These are phyloP conservation scores for Cardiospermum halicacabum DNA, from an alignment of 345 rosid genomes.

Conservation along the genomic window DNA sequence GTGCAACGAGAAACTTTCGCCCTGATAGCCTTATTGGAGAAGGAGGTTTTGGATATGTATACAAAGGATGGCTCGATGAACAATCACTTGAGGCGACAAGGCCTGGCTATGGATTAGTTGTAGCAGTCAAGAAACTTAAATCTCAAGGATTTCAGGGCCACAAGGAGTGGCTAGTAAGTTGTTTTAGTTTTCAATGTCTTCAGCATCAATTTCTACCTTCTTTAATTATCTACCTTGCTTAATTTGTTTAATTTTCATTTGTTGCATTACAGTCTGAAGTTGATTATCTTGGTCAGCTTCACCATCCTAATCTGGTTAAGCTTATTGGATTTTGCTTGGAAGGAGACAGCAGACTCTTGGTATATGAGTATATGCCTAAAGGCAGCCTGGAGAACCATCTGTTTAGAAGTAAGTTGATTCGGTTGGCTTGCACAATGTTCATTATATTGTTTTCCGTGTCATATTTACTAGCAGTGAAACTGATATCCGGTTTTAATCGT, in stretches of 20 bases:
- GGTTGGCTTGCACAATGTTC: neutral
- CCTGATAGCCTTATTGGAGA: constrained; percentile 64
- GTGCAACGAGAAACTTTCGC: constrained; percentile 63
- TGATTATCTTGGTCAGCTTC: constrained; percentile 62
- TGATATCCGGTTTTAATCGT: constrained; percentile 3
- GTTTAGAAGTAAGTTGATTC: constrained; percentile 50
- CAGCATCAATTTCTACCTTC: neutral
- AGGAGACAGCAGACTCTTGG: constrained; percentile 64
- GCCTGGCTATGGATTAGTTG: constrained; percentile 42
- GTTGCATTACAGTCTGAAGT: constrained; percentile 63
- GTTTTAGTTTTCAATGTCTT: neutral
- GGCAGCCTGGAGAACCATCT: constrained; percentile 80
- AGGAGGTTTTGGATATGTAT: constrained; percentile 90
- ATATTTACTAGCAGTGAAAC: neutral
- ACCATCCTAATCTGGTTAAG: constrained; percentile 74
- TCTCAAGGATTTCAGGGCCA: constrained; percentile 77
- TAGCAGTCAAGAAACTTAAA: constrained; percentile 78
- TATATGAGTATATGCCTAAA: constrained; percentile 74
- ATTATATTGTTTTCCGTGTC: neutral
- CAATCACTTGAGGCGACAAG: constrained; percentile 31
- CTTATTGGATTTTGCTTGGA: constrained; percentile 71
- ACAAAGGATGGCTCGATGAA: constrained; percentile 71
- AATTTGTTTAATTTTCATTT: constrained; percentile 8
- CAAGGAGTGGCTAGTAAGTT: constrained; percentile 81
- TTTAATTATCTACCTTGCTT: neutral